These are phyloP conservation scores for Wickerhamomyces ciferrii DNA, from an alignment of 805 yeast genomes.

Conservation along the genomic window DNA sequence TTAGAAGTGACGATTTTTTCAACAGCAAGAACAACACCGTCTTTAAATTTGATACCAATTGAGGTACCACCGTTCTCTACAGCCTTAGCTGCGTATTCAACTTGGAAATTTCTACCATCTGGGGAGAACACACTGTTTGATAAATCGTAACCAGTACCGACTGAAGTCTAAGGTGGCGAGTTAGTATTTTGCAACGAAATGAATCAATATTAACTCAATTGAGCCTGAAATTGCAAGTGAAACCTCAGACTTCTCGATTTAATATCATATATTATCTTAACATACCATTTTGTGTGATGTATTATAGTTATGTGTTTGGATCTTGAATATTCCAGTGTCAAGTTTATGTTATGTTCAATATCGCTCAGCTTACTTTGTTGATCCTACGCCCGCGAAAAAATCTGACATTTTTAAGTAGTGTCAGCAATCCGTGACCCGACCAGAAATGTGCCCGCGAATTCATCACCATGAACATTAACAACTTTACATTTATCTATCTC, in stretches of 20 bases:
- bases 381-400: neutral
- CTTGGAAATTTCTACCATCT: conserved; percentile 95
- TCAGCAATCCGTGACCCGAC: neutral
- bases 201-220: neutral
- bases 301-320: neutral
- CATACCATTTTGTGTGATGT: neutral
- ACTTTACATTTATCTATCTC: too few species aligned
- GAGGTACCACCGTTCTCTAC: conserved; percentile 97
- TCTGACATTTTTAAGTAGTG: neutral
- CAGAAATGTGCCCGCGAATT: neutral
- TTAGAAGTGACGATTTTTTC: conserved; percentile 88
- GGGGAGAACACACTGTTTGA: conserved; percentile 89
- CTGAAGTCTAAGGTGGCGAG: conserved; percentile 57
- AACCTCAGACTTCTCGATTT: neutral
- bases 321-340: neutral
- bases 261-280: neutral
- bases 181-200: neutral
- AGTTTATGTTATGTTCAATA: neutral
- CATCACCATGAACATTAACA: too few species aligned
- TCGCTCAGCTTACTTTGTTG: neutral
- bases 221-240: neutral
- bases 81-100: conserved; percentile 95
- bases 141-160: conserved; percentile 98
- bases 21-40: conserved; percentile 96
- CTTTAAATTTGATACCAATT: conserved; percentile 85